A percentile compares a stretch with the other conserved stretches of the same genome.
Evolutionary conservation across 1,284 basidiomycete genomes (phyloP).

Genomic region (Cryptococcus sp.): DNA sequence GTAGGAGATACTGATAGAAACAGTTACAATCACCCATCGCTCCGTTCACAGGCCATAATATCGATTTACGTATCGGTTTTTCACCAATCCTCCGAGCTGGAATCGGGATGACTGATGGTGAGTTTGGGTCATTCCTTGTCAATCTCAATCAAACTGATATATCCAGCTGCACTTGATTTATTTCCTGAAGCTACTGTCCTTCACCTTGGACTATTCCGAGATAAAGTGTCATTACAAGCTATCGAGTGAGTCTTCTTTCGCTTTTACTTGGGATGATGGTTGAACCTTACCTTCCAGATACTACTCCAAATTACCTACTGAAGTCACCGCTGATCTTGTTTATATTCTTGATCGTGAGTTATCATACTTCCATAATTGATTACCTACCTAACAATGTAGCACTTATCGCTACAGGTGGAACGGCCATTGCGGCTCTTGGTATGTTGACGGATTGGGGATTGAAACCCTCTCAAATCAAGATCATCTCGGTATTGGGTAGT

Average conservation of each 20-base stretch:
- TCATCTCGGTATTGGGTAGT: conserved; percentile 77
- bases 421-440: conserved; percentile 73
- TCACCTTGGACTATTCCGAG: conserved; percentile 84
- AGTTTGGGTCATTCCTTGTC: conserved; percentile 5
- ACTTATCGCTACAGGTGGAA: conserved; percentile 90
- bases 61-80: conserved; percentile 65
- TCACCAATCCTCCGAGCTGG: conserved; percentile 90
- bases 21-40: conserved; percentile 47
- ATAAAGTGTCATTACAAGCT: conserved; percentile 83
- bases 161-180: conserved; percentile 59
- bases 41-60: conserved; percentile 44
- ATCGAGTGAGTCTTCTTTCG: conserved; percentile 66
- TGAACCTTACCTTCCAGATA: conserved; percentile 53
- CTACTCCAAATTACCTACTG: conserved; percentile 82
- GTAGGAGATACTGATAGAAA: too few species aligned
- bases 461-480: conserved; percentile 61
- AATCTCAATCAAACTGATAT: not conserved
- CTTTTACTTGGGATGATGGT: not conserved
- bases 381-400: conserved; percentile 47
- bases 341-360: conserved; percentile 70
- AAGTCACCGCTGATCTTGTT: conserved; percentile 71
- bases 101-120: conserved; percentile 84
- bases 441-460: conserved; percentile 88
- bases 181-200: conserved; percentile 85
- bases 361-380: not conserved